Evolutionary conservation across 805 yeast genomes (phyloP), one percentile per base, ranked within the genome.

Genomic region (Tetrapisispora namnaoensis): DNA sequence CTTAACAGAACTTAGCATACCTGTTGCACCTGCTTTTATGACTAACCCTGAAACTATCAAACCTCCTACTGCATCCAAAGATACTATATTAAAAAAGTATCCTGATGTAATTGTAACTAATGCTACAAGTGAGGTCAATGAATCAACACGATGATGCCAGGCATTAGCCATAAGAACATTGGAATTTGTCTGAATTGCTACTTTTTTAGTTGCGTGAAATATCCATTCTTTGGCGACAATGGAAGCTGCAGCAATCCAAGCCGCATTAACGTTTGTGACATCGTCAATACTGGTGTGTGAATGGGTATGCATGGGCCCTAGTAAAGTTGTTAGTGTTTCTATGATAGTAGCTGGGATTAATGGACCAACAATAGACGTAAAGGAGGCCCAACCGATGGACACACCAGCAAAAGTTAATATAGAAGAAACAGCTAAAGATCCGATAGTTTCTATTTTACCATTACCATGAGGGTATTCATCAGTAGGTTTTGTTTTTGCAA

Each of bases 81-180:
- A 88, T 41, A 80, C 81, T 37, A 87, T 76, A 53, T 82, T 77
- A 53, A 89, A 77, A 51, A 87, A 71, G 55, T 85, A 82, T 34
- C 96, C 95, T 1, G 90, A 82, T 0, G 95, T 77, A 46, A 93
- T 93, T 1, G 98, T 89, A 4, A 81, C 76, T 20, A 91, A 75
- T 0, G 98, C 97, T 8, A 91, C 98, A 21, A 84, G 73, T 0
- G 97, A 87, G 1, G 98, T 95, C 57, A 93, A 65, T 0, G 95
- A 84, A 62, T 93, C 99, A 11, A 91, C 93, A 53, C 99, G 76
- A 63, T 93, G 99, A 65, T 93, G 99, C 98, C 99, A 93, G 3
- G 99, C 99, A 62, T 93, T 93, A 4, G 99, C 99, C 45, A 87
- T 80, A 44, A 93, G 73, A 3, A 93, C 98, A 53, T 88, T 87